phyloP scores from a whole-genome alignment of 2,329 filamentous ascomycete species.

The Aureobasidium zeae region DNA sequence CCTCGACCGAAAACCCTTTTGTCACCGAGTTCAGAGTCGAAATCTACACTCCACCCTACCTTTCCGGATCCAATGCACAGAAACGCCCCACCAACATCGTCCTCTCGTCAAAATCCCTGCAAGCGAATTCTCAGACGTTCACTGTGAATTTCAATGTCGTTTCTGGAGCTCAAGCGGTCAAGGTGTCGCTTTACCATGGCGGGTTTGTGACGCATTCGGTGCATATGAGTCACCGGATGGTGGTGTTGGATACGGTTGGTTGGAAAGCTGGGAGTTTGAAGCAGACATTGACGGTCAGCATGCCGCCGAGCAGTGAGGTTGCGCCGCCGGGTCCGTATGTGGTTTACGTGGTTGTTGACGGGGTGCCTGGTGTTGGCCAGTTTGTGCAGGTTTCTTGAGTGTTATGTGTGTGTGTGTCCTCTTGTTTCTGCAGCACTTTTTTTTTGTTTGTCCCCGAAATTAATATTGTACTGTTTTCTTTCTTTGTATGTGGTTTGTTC shows the following conservation, averaged over 20 bases:
- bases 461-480: too few species aligned
- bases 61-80: slow-evolving; percentile 41
- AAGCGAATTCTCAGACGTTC: slow-evolving; percentile 38
- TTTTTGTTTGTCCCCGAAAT: too few species aligned
- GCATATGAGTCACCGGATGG: slow-evolving; percentile 53
- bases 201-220: slow-evolving; percentile 52
- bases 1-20: slow-evolving; percentile 40
- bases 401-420: too few species aligned
- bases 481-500: too few species aligned
- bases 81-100: slow-evolving; percentile 41
- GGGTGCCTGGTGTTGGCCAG: slow-evolving; percentile 34
- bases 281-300: slow-evolving; percentile 43
- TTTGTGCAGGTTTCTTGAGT: slow-evolving; percentile 16
- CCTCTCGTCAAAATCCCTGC: slow-evolving; percentile 38
- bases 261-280: slow-evolving; percentile 31
- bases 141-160: slow-evolving; percentile 40
- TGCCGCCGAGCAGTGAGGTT: slow-evolving; percentile 47
- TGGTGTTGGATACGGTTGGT: slow-evolving; percentile 40
- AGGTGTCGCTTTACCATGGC: slow-evolving; percentile 47
- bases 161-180: slow-evolving; percentile 35
- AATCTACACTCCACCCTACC: slow-evolving; percentile 52
- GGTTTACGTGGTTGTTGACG: slow-evolving; percentile 49
- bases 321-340: slow-evolving; percentile 53
- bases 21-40: slow-evolving; percentile 54
- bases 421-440: too few species aligned